A percentile compares a stretch with the other conserved stretches of the same genome.
Evolutionary conservation across 257 asterid species (phyloP).

Genomic region (Buddleja alternifolia): DNA sequence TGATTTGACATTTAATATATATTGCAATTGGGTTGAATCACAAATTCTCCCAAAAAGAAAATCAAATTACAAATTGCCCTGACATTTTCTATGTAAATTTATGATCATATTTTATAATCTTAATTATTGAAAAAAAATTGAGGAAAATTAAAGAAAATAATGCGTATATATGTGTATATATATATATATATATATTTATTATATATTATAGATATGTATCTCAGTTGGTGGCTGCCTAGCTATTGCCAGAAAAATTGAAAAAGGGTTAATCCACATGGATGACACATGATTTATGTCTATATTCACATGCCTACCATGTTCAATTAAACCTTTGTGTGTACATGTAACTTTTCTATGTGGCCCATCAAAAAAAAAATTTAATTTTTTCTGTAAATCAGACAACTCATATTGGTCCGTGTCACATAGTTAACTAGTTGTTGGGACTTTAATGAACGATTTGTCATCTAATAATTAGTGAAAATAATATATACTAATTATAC

Average conservation of each 20-base stretch:
- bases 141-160: neutral
- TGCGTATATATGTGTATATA: neutral
- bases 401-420: slow-evolving; percentile 64
- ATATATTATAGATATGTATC: slow-evolving; percentile 29
- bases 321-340: slow-evolving; percentile 62
- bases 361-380: slow-evolving; percentile 28
- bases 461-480: neutral
- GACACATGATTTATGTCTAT: slow-evolving; percentile 72
- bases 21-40: neutral
- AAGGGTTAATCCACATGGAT: slow-evolving; percentile 61
- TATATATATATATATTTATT: slow-evolving; percentile 10
- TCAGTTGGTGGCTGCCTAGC: slow-evolving; percentile 41
- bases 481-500: neutral
- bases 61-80: neutral
- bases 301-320: slow-evolving; percentile 79
- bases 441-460: slow-evolving; percentile 20
- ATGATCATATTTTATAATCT: slow-evolving; percentile 29
- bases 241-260: slow-evolving; percentile 33
- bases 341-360: slow-evolving; percentile 58
- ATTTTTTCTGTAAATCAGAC: slow-evolving; percentile 45
- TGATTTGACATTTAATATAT: slow-evolving; percentile 37
- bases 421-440: slow-evolving; percentile 43
- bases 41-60: neutral
- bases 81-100: slow-evolving; percentile 26
- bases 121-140: neutral